Conservation (phyloP, 164 flowering plant genomes). For the Stephania cephalantha region DNA sequence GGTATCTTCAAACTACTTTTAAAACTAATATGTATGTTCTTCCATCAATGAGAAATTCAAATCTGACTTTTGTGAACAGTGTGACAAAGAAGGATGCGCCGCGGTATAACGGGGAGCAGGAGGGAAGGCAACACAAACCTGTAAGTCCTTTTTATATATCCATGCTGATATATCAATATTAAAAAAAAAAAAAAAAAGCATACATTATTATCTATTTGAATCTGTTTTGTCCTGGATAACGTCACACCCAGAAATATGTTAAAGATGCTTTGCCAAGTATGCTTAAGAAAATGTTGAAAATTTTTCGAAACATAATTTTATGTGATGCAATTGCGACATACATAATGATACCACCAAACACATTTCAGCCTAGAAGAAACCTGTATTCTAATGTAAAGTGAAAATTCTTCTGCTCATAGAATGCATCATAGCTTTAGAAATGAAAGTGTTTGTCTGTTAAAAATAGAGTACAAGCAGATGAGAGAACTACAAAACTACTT, state of each 20-base stretch:
- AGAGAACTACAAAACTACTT: too few species aligned
- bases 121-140: constrained; percentile 36
- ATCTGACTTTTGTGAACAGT: constrained; percentile 27
- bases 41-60: constrained; percentile 3
- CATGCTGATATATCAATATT: neutral
- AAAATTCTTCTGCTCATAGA: too few species aligned
- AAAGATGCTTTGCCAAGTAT: neutral
- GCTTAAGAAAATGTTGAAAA: neutral
- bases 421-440: too few species aligned
- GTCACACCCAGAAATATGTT: neutral
- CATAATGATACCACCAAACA: neutral
- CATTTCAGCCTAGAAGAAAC: neutral
- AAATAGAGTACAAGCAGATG: too few species aligned
- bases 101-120: constrained; percentile 20
- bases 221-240: neutral
- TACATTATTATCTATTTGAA: neutral
- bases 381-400: too few species aligned
- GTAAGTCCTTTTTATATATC: constrained; percentile 31
- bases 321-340: neutral
- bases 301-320: neutral
- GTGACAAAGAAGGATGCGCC: constrained; percentile 34
- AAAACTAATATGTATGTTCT: too few species aligned
- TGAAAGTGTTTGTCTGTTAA: too few species aligned
- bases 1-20: constrained; percentile 34
- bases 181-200: neutral